Conservation (phyloP, 306 rosid species). For the Gynostemma pentaphyllum region DNA sequence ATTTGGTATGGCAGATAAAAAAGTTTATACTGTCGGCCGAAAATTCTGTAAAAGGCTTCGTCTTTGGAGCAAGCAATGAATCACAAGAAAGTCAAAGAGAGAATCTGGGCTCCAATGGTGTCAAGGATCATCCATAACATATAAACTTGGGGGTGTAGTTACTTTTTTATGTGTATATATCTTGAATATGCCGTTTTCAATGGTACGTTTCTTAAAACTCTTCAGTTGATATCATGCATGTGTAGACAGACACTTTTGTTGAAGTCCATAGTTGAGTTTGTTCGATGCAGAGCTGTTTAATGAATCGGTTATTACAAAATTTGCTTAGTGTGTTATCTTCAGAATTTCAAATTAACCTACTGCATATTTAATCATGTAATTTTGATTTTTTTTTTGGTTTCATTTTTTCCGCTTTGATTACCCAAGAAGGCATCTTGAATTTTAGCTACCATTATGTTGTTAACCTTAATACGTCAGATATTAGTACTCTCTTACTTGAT, state of each 20-base stretch:
- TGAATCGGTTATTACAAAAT: background rate
- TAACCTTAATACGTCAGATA: too few relatives aligned
- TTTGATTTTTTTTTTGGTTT: background rate
- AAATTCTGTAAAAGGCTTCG: constrained; percentile 40
- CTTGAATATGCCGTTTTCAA: background rate
- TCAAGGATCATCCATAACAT: constrained; percentile 33
- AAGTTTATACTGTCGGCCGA: constrained; percentile 48
- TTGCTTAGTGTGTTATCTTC: background rate
- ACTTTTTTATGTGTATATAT: background rate
- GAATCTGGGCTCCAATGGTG: constrained; percentile 24
- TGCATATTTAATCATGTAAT: background rate
- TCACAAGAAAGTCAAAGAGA: constrained; percentile 25
- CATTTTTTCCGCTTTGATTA: background rate
- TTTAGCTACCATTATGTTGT: too few relatives aligned
- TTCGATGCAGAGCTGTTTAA: background rate
- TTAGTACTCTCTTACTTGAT: too few relatives aligned
- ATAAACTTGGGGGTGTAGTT: background rate
- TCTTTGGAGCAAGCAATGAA: constrained; percentile 47
- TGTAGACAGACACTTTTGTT: background rate
- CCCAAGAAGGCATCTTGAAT: background rate
- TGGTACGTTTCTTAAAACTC: background rate
- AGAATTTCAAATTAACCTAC: background rate
- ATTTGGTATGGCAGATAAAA: constrained; percentile 48
- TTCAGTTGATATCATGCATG: background rate
- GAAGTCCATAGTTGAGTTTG: constrained; percentile 1